Evolutionary conservation across 75 land plant genomes (phyloP).

Genomic region (Picea glauca): DNA sequence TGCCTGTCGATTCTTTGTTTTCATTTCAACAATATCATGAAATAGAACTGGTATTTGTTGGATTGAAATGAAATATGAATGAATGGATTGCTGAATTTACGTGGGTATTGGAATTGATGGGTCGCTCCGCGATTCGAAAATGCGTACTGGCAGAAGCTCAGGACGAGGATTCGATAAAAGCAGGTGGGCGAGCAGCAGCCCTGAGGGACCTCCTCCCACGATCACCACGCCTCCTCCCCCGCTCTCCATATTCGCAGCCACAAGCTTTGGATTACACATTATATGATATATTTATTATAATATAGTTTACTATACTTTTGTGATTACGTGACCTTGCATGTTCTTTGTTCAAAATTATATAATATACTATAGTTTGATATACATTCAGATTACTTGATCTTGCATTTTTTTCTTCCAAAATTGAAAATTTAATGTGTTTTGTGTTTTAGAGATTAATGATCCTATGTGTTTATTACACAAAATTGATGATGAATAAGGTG

Average conservation of each 20-base stretch:
- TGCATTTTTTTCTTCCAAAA: no score
- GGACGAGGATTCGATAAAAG: slow-evolving; percentile 18
- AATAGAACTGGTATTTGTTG: neutral
- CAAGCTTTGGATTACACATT: neutral
- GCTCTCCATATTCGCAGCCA: slow-evolving; percentile 8
- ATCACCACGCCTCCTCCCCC: slow-evolving; percentile 22
- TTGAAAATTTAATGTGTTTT: no score
- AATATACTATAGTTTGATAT: no score
- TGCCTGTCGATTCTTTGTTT: neutral
- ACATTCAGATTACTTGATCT: no score
- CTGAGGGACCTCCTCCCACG: slow-evolving; percentile 35
- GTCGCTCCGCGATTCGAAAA: slow-evolving; percentile 29
- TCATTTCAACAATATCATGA: neutral
- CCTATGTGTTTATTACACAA: no score
- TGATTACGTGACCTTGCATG: no score
- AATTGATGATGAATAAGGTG: no score
- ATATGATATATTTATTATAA: no score
- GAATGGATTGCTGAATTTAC: slow-evolving; percentile 13
- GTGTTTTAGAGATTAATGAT: no score
- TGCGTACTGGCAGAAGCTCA: slow-evolving; percentile 29
- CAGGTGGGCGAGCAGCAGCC: slow-evolving; percentile 33
- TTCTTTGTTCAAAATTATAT: no score
- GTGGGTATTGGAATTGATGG: slow-evolving; percentile 26
- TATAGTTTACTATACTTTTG: no score
- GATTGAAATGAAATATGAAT: neutral